Evolutionary conservation across 2,329 filamentous ascomycete species (phyloP).

Genomic region (Fusarium sulawesiense): DNA sequence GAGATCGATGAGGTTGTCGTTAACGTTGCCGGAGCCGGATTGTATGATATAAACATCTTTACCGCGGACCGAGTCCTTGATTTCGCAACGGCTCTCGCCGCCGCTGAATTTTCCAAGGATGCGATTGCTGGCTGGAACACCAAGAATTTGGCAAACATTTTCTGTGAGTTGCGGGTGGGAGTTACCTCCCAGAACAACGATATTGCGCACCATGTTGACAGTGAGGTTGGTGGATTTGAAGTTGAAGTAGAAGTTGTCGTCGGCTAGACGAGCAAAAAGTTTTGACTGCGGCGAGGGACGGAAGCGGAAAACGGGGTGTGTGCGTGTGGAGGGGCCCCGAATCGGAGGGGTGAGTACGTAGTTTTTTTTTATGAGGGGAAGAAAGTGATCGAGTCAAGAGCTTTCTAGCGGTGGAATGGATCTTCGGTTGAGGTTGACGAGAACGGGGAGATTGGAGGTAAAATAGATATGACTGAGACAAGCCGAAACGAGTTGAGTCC

Average conservation of each 20-base stretch:
- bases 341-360: conserved; percentile 43
- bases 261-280: conserved; percentile 39
- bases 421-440: conserved; percentile 16
- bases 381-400: conserved; percentile 22
- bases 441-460: neutral
- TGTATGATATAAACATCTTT: conserved; percentile 99
- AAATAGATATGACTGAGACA: conserved; percentile 29
- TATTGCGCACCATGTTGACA: conserved; percentile 85
- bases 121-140: conserved; percentile 85
- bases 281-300: conserved; percentile 43
- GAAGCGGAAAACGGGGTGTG: conserved; percentile 44
- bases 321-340: conserved; percentile 44
- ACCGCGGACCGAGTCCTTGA: conserved; percentile 93
- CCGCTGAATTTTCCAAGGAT: conserved; percentile 93
- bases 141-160: conserved; percentile 87
- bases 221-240: conserved; percentile 28
- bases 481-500: conserved; percentile 33
- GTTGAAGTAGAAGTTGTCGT: conserved; percentile 20
- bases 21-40: conserved; percentile 90
- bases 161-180: conserved; percentile 91
- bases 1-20: conserved; percentile 95
- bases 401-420: conserved; percentile 19
- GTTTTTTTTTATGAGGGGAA: conserved; percentile 23
- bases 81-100: conserved; percentile 94
- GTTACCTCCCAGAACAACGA: conserved; percentile 91